Conservation (phyloP, 345 rosid species). For the Gossypium anomalum region DNA sequence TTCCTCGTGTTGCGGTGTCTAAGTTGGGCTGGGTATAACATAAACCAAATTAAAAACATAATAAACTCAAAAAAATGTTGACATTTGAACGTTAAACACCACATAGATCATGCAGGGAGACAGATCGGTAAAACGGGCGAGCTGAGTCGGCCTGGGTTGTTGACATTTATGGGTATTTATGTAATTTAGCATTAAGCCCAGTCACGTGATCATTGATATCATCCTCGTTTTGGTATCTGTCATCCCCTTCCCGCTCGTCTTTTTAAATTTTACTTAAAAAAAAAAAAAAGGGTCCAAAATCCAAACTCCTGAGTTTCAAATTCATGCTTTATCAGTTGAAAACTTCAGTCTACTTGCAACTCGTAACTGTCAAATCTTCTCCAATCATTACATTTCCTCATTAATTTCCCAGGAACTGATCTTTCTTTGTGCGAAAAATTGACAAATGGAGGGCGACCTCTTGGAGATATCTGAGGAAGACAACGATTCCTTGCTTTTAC, state of each 20-base stretch:
- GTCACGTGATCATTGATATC: constrained; percentile 14
- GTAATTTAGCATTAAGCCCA: not conserved
- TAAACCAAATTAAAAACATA: no score
- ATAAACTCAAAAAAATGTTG: no score
- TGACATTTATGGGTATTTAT: not conserved
- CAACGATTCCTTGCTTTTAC: constrained; percentile 45
- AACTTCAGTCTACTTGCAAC: not conserved
- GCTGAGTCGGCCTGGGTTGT: not conserved
- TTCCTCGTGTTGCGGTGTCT: no score
- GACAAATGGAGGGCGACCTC: constrained; percentile 57
- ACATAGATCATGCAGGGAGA: no score
- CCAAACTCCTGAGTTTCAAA: not conserved
- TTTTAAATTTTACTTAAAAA: constrained; percentile 15
- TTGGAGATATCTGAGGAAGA: constrained; percentile 69
- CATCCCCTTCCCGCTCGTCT: constrained; percentile 29
- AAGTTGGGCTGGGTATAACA: no score
- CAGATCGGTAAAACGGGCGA: no score
- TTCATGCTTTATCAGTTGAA: not conserved
- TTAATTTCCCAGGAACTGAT: not conserved
- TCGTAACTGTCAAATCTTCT: not conserved
- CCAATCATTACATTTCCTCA: not conserved
- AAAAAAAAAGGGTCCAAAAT: not conserved
- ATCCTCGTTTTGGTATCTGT: not conserved
- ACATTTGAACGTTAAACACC: no score
- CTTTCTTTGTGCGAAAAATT: not conserved